Conservation (phyloP, 1,284 basidiomycete species). For the Rhodotorula sp. region DNA sequence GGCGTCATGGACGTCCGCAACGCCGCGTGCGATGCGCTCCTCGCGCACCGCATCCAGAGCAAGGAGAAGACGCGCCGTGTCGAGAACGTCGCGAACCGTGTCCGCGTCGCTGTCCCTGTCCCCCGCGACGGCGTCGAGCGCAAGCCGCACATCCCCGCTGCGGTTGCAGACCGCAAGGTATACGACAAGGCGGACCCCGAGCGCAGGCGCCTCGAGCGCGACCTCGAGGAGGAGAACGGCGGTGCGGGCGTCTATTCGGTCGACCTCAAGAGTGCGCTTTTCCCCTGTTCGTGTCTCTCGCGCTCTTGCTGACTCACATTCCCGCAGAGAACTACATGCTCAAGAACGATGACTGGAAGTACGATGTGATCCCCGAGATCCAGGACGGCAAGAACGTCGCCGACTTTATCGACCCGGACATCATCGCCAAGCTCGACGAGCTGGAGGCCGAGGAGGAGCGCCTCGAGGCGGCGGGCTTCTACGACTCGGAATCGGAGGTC, state of each 20-base stretch:
- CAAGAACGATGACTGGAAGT: slow-evolving; percentile 90
- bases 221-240: slow-evolving; percentile 78
- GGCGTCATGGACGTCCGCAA: slow-evolving; percentile 94
- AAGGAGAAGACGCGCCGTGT: slow-evolving; percentile 93
- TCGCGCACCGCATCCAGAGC: slow-evolving; percentile 86
- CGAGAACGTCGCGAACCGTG: slow-evolving; percentile 84
- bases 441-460: slow-evolving; percentile 96
- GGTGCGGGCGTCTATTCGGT: slow-evolving; percentile 87
- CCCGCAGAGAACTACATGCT: slow-evolving; percentile 66
- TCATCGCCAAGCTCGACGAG: slow-evolving; percentile 92
- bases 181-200: slow-evolving; percentile 83
- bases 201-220: slow-evolving; percentile 68
- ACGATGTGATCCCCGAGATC: slow-evolving; percentile 93
- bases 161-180: slow-evolving; percentile 59
- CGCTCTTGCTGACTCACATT: background rate
- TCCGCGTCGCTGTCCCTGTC: slow-evolving; percentile 88
- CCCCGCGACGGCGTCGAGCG: slow-evolving; percentile 81
- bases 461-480: slow-evolving; percentile 91
- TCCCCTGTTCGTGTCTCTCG: too few relatives aligned
- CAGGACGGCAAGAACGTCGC: slow-evolving; percentile 98
- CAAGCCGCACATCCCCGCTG: slow-evolving; percentile 81
- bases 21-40: slow-evolving; percentile 84
- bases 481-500: slow-evolving; percentile 75
- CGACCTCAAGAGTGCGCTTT: slow-evolving; percentile 76
- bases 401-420: slow-evolving; percentile 99